Conservation (phyloP, 169 alveolate species). For the Eimeria praecox region DNA sequence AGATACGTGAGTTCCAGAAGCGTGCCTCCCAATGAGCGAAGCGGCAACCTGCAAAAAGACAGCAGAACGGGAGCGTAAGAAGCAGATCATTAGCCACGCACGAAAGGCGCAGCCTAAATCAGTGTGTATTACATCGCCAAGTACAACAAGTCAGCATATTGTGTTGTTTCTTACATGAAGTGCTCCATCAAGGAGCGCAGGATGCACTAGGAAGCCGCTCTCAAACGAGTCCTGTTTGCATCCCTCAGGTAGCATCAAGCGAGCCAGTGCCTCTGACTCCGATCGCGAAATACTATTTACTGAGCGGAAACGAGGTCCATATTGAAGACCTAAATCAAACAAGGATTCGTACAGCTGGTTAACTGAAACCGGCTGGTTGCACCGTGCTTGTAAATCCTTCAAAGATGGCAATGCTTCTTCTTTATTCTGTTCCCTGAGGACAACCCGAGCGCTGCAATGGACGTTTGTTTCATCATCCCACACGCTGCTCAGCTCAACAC, state of each 20-base stretch:
- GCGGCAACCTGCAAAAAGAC: constrained; percentile 84
- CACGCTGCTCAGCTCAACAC: constrained; percentile 78
- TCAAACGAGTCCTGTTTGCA: constrained; percentile 85
- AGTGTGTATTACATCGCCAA: neutral
- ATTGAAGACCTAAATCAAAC: constrained; percentile 85
- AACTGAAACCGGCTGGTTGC: constrained; percentile 77
- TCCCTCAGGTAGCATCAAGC: constrained; percentile 77
- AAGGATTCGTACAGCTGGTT: constrained; percentile 82
- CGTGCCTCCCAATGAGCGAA: constrained; percentile 60
- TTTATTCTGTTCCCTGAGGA: constrained; percentile 60
- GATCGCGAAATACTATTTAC: constrained; percentile 81
- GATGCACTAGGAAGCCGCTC: constrained; percentile 87
- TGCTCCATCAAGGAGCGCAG: constrained; percentile 89
- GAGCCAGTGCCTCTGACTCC: constrained; percentile 83
- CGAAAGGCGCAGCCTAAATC: neutral
- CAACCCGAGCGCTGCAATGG: constrained; percentile 82
- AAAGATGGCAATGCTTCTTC: constrained; percentile 59
- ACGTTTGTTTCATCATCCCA: constrained; percentile 82
- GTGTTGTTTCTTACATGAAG: constrained; percentile 82
- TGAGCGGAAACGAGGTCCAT: constrained; percentile 87
- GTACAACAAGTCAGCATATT: neutral
- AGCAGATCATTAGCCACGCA: neutral
- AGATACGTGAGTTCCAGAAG: constrained; percentile 63
- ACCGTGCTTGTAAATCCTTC: constrained; percentile 62
- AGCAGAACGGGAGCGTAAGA: neutral